phyloP scores from a whole-genome alignment of 768 basidiomycete species.

The Mrakia gelida region DNA sequence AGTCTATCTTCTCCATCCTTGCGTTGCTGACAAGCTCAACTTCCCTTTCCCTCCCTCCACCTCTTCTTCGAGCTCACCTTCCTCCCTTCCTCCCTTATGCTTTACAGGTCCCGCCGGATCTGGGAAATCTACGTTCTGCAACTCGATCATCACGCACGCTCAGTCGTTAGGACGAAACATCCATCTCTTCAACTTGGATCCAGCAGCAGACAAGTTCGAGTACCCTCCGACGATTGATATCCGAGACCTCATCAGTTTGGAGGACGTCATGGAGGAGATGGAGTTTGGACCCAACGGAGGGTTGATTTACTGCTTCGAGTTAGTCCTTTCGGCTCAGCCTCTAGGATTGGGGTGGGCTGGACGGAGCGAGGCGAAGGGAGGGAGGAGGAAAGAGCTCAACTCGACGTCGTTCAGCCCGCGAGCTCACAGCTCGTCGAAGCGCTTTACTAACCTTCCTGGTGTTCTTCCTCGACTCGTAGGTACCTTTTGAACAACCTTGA shows the following conservation, averaged over 20 bases:
- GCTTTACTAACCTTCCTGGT: no score
- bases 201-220: slow-evolving; percentile 88
- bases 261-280: slow-evolving; percentile 94
- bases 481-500: slow-evolving; percentile 96
- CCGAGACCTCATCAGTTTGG: slow-evolving; percentile 79
- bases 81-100: not conserved
- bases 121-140: slow-evolving; percentile 92
- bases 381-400: not conserved
- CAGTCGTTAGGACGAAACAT: slow-evolving; percentile 71
- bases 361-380: not conserved
- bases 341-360: not conserved
- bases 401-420: not conserved
- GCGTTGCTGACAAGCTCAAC: not conserved
- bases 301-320: slow-evolving; percentile 98
- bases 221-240: slow-evolving; percentile 92
- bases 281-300: slow-evolving; percentile 96
- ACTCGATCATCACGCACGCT: slow-evolving; percentile 82
- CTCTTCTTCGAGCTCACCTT: not conserved
- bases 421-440: not conserved
- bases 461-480: slow-evolving; percentile 48
- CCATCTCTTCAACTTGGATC: slow-evolving; percentile 95
- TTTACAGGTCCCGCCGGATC: slow-evolving; percentile 84
- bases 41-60: not conserved
- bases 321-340: slow-evolving; percentile 47
- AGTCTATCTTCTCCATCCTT: not conserved